phyloP scores from a whole-genome alignment of 23 red algal genomes.

The Gracilaria gracilis region DNA sequence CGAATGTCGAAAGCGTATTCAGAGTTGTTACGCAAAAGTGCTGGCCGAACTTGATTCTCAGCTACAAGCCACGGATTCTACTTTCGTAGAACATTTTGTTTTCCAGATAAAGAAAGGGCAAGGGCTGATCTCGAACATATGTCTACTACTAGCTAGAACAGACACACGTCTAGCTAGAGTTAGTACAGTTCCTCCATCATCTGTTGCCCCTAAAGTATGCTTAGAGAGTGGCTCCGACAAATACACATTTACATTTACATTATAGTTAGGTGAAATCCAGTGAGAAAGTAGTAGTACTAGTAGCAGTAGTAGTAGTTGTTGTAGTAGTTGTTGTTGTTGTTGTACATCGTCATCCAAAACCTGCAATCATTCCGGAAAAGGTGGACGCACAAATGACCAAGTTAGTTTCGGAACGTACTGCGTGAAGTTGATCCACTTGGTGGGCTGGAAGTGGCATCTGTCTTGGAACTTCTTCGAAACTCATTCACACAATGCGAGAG shows the following conservation, averaged over 20 bases:
- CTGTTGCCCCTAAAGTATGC: too few species aligned
- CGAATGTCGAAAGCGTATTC: conserved; percentile 38
- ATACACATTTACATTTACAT: not conserved
- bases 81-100: too few species aligned
- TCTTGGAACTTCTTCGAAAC: conserved; percentile 22
- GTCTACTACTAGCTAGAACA: too few species aligned
- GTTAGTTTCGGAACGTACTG: not conserved
- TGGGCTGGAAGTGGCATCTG: conserved; percentile 1
- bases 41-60: not conserved
- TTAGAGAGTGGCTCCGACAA: not conserved
- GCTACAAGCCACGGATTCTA: not conserved
- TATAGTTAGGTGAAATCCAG: not conserved
- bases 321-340: not conserved
- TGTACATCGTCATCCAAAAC: not conserved
- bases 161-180: too few species aligned
- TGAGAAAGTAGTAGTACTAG: too few species aligned
- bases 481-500: conserved; percentile 14
- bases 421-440: conserved; percentile 22
- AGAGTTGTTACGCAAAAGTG: conserved; percentile 41
- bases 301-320: too few species aligned
- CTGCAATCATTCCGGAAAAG: not conserved
- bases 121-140: too few species aligned
- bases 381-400: not conserved
- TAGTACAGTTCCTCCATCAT: too few species aligned
- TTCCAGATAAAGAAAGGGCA: too few species aligned